phyloP scores from a whole-genome alignment of 1,139 yeast genomes.

The Geotrichum siamense region DNA sequence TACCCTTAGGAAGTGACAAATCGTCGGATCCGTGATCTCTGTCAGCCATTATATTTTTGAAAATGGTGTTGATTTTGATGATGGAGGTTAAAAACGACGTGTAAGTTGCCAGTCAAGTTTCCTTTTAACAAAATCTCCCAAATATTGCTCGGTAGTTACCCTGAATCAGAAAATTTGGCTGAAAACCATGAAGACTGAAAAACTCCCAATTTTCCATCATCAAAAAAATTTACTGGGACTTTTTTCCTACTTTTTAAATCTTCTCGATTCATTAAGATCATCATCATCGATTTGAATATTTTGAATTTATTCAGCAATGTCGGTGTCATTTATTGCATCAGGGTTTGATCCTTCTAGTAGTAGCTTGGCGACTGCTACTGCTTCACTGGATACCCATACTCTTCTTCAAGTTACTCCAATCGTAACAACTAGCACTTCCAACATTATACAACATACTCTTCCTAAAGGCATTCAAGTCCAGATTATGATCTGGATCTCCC shows the following conservation, averaged over 20 bases:
- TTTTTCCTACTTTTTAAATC: too few species aligned
- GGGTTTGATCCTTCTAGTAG: conserved; percentile 51
- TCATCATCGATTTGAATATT: too few species aligned
- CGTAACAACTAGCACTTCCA: background rate
- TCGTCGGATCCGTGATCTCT: conserved; percentile 18
- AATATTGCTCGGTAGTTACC: too few species aligned
- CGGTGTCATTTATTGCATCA: conserved; percentile 26
- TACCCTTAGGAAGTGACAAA: conserved; percentile 15
- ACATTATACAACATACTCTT: conserved; percentile 28
- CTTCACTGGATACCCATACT: conserved; percentile 68
- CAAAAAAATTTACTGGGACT: too few species aligned
- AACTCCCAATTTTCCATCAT: too few species aligned
- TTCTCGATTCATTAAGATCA: too few species aligned
- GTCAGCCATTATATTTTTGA: conserved; percentile 15
- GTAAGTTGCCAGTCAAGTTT: too few species aligned
- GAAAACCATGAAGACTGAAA: too few species aligned
- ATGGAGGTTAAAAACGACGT: too few species aligned
- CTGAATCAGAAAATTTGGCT: too few species aligned
- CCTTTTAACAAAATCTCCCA: too few species aligned
- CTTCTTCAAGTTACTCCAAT: conserved; percentile 34
- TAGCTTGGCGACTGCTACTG: conserved; percentile 58
- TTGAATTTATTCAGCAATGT: background rate
- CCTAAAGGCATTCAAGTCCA: conserved; percentile 51
- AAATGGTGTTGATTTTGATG: too few species aligned
- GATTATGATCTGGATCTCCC: conserved; percentile 49